Percentiles rank a stretch among this genome's conserved stretches.
Evolutionary conservation across 2,329 filamentous ascomycete species (phyloP).

Genomic region (Ophiostoma ulmi): DNA sequence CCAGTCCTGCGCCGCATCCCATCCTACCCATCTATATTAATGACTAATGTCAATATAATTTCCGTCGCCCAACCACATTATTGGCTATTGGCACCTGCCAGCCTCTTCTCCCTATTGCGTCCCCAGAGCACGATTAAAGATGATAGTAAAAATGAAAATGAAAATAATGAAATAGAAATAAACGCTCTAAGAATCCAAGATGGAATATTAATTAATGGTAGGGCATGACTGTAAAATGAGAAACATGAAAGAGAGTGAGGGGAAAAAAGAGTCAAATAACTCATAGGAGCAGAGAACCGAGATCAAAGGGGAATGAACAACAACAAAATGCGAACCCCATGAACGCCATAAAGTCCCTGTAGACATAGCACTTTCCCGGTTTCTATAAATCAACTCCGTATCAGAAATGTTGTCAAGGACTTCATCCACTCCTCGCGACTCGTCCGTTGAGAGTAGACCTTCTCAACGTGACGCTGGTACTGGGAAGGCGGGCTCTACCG

Average conservation of each 20-base stretch:
- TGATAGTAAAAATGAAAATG: slow-evolving; percentile 12
- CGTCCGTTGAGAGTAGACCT: slow-evolving; percentile 19
- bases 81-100: slow-evolving; percentile 22
- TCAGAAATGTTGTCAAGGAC: slow-evolving; percentile 22
- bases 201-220: slow-evolving; percentile 20
- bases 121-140: slow-evolving; percentile 12
- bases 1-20: neutral
- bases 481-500: slow-evolving; percentile 30
- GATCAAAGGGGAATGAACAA: slow-evolving; percentile 13
- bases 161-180: slow-evolving; percentile 19
- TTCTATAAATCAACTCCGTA: slow-evolving; percentile 21
- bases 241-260: slow-evolving; percentile 4
- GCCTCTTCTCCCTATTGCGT: slow-evolving; percentile 13
- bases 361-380: slow-evolving; percentile 4
- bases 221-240: slow-evolving; percentile 12
- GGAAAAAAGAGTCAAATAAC: neutral
- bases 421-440: slow-evolving; percentile 21
- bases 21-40: neutral
- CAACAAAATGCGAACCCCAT: slow-evolving; percentile 13
- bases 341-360: slow-evolving; percentile 22
- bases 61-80: slow-evolving; percentile 8
- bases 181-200: slow-evolving; percentile 16
- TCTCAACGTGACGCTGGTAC: slow-evolving; percentile 20
- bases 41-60: neutral
- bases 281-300: neutral